A percentile compares a stretch with the other conserved stretches of the same genome.
These are phyloP conservation scores for Talaromyces sp. DNA, from an alignment of 2,329 filamentous ascomycete species.

Conservation along the genomic window DNA sequence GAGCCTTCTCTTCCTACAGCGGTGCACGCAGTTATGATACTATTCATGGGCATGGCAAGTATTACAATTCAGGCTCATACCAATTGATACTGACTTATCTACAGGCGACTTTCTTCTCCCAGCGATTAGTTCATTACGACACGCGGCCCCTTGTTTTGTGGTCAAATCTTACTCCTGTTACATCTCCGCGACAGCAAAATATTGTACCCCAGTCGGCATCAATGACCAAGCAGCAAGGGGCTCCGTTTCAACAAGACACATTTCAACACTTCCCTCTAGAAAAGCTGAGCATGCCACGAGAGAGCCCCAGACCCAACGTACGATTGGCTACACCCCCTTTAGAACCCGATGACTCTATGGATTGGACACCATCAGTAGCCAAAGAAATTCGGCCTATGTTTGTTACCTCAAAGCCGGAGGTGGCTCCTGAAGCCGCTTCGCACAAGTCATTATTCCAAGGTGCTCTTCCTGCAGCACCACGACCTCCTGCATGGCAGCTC, in stretches of 20 bases:
- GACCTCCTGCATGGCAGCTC: constrained; percentile 40
- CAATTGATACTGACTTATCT: constrained; percentile 1
- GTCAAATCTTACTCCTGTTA: constrained; percentile 35
- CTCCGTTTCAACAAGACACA: background rate
- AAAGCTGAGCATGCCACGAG: constrained; percentile 34
- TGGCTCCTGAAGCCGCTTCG: constrained; percentile 19
- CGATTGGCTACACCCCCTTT: constrained; percentile 35
- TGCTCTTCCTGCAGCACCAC: constrained; percentile 39
- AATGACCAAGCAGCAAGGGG: background rate
- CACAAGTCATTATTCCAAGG: constrained; percentile 44
- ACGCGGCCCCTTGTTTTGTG: constrained; percentile 42
- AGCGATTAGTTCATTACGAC: constrained; percentile 38
- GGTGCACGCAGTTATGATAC: constrained; percentile 40
- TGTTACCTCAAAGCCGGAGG: constrained; percentile 3
- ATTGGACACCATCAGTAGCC: constrained; percentile 49
- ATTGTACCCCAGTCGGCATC: background rate
- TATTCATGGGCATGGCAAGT: constrained; percentile 40
- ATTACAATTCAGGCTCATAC: background rate
- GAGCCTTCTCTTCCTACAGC: constrained; percentile 30
- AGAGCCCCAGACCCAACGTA: constrained; percentile 23
- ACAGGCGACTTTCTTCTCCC: constrained; percentile 39
- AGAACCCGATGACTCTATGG: constrained; percentile 44
- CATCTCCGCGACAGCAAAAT: constrained; percentile 15
- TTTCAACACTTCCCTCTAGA: constrained; percentile 40
- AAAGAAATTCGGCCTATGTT: constrained; percentile 33